Conservation (phyloP, 1,284 basidiomycete genomes). For the Trichosporon faecale region DNA sequence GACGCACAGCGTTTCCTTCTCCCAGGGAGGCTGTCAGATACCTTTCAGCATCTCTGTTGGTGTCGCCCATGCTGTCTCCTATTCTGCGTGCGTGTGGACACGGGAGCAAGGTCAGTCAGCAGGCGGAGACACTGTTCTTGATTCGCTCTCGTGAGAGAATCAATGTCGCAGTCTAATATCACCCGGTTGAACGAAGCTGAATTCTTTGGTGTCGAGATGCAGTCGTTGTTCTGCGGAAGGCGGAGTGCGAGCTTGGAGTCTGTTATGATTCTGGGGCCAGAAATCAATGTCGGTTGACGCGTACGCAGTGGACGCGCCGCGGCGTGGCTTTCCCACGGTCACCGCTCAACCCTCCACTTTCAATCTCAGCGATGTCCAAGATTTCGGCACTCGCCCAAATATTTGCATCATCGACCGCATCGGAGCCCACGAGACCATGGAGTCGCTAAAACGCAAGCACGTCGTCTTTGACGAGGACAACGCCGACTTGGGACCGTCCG, state of each 20-base stretch:
- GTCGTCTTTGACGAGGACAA: conserved; percentile 25
- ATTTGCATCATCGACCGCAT: not conserved
- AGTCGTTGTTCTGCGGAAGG: not conserved
- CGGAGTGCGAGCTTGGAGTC: not conserved
- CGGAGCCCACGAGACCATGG: conserved; percentile 10
- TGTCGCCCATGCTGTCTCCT: not conserved
- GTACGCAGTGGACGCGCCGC: not conserved
- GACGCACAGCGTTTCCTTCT: conserved; percentile 16
- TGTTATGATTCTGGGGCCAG: not conserved
- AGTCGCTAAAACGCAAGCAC: conserved; percentile 34
- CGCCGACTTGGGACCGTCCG: not conserved
- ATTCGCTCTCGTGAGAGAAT: no score
- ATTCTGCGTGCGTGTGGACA: no score
- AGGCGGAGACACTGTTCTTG: no score
- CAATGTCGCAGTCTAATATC: no score
- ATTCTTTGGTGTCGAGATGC: not conserved
- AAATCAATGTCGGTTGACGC: conserved; percentile 13
- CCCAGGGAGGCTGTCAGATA: conserved; percentile 14
- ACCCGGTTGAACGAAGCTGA: no score
- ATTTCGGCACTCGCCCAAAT: conserved; percentile 16
- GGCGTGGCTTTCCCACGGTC: conserved; percentile 28
- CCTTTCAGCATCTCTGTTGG: not conserved
- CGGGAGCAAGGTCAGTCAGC: no score
- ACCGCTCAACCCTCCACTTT: conserved; percentile 12
- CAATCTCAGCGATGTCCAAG: not conserved